These are phyloP conservation scores for Ophiosphaerella korrae DNA, from an alignment of 2,329 filamentous ascomycete genomes.

Conservation along the genomic window DNA sequence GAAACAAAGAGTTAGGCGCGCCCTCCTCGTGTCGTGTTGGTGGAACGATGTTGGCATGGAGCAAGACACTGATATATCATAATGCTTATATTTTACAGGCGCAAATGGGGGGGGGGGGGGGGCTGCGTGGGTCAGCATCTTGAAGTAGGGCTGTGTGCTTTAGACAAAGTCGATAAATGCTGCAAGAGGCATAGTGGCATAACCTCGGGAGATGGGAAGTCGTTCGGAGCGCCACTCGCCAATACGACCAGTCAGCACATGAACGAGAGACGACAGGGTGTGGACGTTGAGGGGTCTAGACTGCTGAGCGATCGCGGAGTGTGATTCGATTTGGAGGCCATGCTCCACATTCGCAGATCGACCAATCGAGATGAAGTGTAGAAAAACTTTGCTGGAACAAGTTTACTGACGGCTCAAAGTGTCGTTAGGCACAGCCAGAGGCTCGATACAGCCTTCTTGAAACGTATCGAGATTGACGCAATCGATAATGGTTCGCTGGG, in stretches of 20 bases:
- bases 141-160: not conserved
- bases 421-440: too few species aligned
- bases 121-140: not conserved
- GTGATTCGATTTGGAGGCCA: too few species aligned
- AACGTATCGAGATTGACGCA: not conserved
- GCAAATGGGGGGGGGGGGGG: not conserved
- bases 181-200: not conserved
- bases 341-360: too few species aligned
- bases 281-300: too few species aligned
- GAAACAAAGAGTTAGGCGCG: not conserved
- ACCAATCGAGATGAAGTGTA: too few species aligned
- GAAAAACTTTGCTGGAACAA: not conserved
- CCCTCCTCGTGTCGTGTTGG: not conserved
- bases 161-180: not conserved
- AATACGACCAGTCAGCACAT: not conserved
- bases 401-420: too few species aligned
- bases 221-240: constrained; percentile 6
- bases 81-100: not conserved
- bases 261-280: constrained; percentile 1
- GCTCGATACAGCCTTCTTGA: not conserved
- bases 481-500: not conserved
- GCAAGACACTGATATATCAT: too few species aligned
- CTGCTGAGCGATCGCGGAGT: too few species aligned
- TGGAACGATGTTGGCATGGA: not conserved
- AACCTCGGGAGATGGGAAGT: constrained; percentile 2